These are phyloP conservation scores for Hypomyces perniciosus DNA, from an alignment of 2,329 filamentous ascomycete species.

Conservation along the genomic window DNA sequence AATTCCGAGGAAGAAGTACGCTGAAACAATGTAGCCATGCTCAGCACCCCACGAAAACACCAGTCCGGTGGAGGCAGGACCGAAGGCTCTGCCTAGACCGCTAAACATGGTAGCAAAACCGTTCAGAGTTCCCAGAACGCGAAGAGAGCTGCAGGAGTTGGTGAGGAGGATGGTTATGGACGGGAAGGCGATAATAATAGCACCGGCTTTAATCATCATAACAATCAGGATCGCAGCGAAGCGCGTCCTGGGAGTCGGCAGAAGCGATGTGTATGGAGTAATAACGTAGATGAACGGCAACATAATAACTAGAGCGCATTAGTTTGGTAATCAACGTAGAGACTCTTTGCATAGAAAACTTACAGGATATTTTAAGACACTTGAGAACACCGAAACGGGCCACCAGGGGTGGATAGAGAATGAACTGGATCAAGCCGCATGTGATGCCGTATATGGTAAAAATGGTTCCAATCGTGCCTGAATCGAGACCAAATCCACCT, in stretches of 20 bases:
- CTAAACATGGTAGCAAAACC: slow-evolving; percentile 81
- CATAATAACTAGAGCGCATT: slow-evolving; percentile 41
- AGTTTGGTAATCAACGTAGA: too few species aligned
- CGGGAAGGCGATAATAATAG: slow-evolving; percentile 80
- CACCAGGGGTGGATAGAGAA: slow-evolving; percentile 74
- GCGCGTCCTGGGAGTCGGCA: slow-evolving; percentile 42
- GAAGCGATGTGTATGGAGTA: slow-evolving; percentile 74
- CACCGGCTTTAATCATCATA: slow-evolving; percentile 68
- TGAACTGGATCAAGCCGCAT: slow-evolving; percentile 78
- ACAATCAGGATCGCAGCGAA: slow-evolving; percentile 58
- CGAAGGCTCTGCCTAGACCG: slow-evolving; percentile 71
- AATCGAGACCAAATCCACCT: slow-evolving; percentile 70
- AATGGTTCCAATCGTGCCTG: slow-evolving; percentile 72
- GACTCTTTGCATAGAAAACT: slow-evolving; percentile 15
- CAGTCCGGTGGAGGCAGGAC: slow-evolving; percentile 67
- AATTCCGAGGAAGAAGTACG: slow-evolving; percentile 71
- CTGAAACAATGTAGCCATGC: slow-evolving; percentile 67
- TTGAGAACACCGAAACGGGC: slow-evolving; percentile 65
- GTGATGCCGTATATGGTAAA: slow-evolving; percentile 78
- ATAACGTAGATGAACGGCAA: slow-evolving; percentile 73
- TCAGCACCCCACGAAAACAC: slow-evolving; percentile 73
- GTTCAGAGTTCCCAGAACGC: slow-evolving; percentile 79
- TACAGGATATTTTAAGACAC: slow-evolving; percentile 62
- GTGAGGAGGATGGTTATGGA: slow-evolving; percentile 86
- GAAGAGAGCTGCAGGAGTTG: slow-evolving; percentile 70